phyloP scores from a whole-genome alignment of 2,329 filamentous ascomycete genomes.

The Apiospora koreana region DNA sequence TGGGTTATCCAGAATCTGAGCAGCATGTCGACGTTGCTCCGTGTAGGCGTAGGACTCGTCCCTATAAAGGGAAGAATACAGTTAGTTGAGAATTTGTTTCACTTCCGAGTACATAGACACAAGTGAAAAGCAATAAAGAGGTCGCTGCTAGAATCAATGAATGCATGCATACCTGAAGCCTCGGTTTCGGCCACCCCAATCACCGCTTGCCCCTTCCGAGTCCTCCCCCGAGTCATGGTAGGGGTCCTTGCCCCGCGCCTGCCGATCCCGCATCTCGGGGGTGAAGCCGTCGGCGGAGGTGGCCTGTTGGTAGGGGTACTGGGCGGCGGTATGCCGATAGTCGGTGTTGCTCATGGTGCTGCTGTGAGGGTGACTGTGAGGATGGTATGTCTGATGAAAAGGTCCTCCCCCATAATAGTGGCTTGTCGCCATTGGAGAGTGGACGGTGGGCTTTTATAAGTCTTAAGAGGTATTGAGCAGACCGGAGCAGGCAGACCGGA shows the following conservation, averaged over 20 bases:
- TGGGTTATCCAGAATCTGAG: constrained; percentile 55
- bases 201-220: constrained; percentile 29
- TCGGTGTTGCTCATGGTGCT: neutral
- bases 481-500: neutral
- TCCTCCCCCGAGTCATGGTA: constrained; percentile 39
- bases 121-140: neutral
- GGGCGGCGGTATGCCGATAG: constrained; percentile 2
- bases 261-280: constrained; percentile 55
- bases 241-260: constrained; percentile 60
- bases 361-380: neutral
- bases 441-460: neutral
- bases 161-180: constrained; percentile 12
- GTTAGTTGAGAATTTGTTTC: neutral
- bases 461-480: neutral
- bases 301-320: neutral
- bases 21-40: constrained; percentile 51
- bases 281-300: constrained; percentile 40
- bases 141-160: no score
- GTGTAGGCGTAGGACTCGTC: constrained; percentile 43
- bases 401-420: neutral
- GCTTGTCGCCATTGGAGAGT: constrained; percentile 4
- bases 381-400: neutral
- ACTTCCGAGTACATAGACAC: neutral
- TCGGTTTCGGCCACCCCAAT: constrained; percentile 17
- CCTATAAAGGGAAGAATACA: neutral